These are phyloP conservation scores for Fraxinus paxiana DNA, from an alignment of 305 asterid genomes.

Conservation along the genomic window DNA sequence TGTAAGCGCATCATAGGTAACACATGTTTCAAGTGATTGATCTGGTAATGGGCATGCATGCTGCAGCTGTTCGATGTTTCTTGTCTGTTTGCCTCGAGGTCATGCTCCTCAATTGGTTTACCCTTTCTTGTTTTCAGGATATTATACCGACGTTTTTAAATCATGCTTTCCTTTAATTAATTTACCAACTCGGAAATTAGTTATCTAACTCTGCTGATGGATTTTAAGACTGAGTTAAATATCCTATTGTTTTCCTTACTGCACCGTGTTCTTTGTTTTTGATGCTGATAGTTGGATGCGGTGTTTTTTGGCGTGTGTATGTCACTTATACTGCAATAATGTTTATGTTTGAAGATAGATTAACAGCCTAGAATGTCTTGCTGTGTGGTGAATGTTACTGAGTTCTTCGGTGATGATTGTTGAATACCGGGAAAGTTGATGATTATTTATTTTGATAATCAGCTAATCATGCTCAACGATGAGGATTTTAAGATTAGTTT, in stretches of 20 bases:
- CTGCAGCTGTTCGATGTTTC: background rate
- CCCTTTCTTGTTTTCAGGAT: background rate
- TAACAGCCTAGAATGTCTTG: background rate
- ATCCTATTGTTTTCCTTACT: background rate
- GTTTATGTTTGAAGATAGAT: constrained; percentile 5
- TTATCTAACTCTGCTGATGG: background rate
- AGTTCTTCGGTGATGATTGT: background rate
- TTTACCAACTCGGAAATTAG: background rate
- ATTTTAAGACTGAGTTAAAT: background rate
- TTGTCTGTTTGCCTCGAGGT: background rate
- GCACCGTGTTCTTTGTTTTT: background rate
- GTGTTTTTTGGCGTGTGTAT: background rate
- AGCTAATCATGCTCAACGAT: background rate
- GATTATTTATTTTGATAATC: background rate
- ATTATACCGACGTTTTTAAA: background rate
- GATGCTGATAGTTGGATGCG: background rate
- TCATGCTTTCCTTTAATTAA: background rate
- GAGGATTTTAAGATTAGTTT: background rate
- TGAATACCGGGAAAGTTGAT: constrained; percentile 3
- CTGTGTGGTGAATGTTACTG: constrained; percentile 9
- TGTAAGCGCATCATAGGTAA: background rate
- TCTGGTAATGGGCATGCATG: background rate
- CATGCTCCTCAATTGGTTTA: background rate
- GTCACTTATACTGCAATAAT: background rate
- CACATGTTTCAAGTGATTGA: background rate